phyloP scores from a whole-genome alignment of 78 protist genomes.

The Parvularia atlantis region DNA sequence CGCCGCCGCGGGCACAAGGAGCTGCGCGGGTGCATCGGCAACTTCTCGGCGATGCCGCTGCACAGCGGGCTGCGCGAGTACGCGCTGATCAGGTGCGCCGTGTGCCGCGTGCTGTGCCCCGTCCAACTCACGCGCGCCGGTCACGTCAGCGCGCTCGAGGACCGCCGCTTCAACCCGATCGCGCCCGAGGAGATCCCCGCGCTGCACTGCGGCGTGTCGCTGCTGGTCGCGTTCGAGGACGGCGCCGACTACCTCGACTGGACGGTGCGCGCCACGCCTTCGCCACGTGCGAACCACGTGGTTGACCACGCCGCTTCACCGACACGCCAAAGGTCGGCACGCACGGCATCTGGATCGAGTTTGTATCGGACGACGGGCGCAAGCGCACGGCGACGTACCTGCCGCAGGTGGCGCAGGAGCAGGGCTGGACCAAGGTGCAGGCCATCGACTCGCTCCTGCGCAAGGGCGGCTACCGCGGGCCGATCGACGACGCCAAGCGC shows the following conservation, averaged over 20 bases:
- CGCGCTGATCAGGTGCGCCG: conserved; percentile 1
- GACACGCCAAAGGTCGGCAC: conserved; percentile 10
- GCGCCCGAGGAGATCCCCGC: neutral
- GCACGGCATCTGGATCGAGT: conserved; percentile 47
- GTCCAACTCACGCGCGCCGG: neutral
- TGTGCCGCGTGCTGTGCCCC: neutral
- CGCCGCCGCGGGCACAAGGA: neutral
- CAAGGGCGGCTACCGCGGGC: conserved; percentile 24
- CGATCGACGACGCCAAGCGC: neutral
- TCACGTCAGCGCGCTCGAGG: conserved; percentile 15
- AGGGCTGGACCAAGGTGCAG: conserved; percentile 34
- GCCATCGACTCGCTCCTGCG: conserved; percentile 26
- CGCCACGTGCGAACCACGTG: neutral
- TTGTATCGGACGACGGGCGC: neutral
- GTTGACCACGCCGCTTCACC: neutral
- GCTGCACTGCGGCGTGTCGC: conserved; percentile 29
- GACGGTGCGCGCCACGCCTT: neutral
- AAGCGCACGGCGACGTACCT: conserved; percentile 34
- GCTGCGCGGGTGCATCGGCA: conserved; percentile 44
- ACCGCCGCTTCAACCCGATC: conserved; percentile 22
- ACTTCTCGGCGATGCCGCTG: conserved; percentile 14
- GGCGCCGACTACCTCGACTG: conserved; percentile 28
- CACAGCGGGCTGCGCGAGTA: conserved; percentile 30
- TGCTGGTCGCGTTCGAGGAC: conserved; percentile 32
- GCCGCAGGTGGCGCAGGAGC: conserved; percentile 37